Base-by-base conservation (phyloP, 192 early-diverging fungal genomes). In the Obelidium mucronatum region DNA sequence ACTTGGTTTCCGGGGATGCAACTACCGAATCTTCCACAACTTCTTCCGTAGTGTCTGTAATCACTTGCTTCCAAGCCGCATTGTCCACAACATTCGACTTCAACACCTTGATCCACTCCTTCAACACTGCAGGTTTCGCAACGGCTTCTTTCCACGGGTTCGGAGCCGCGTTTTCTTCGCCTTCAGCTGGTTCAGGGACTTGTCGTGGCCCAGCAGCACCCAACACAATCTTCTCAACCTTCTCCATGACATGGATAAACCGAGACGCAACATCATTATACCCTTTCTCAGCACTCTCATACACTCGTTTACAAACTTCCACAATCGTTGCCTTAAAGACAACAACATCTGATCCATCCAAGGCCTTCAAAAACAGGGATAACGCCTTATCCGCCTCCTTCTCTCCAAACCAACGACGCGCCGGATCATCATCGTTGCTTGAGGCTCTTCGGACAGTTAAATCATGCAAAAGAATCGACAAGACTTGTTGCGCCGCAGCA, bases 351-450 rank as follows among this genome's bases (percentile, higher is more conserved):
- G 28, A 51, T 1, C 22, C 54, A 17, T 4, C 24, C 22, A 55
- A 30, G 24, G 15, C 30, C 56, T 66, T 35, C 22, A 76, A n/a
- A 39, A 76, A 28, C 22, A 44, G 48, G 4, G 13, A 3, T 5
- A 76, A 19, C 2, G 74, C 74, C 31, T 26, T 28, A 56, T 76
- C 63, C 17, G 74, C 74, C 35, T 76, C 74, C 74, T 76, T 76
- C 37, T 76, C 74, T 11, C 42, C 65, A 67, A 76, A 76, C 64
- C 63, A 66, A 13, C 51, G 2, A 31, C 35, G 40, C 40, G 28
- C 58, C 62, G n/a, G 24, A 55, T 31, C 61, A 34, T 40, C 40
- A 24, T 48, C 62, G 2, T 22, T 44, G 15, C 22, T 60, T 1
- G 28, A 17, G 26, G 73, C 42, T 36, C 63, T 26, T 22, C 74